Conservation (phyloP, 1,284 basidiomycete species). For the Cystobasidium pallidum region DNA sequence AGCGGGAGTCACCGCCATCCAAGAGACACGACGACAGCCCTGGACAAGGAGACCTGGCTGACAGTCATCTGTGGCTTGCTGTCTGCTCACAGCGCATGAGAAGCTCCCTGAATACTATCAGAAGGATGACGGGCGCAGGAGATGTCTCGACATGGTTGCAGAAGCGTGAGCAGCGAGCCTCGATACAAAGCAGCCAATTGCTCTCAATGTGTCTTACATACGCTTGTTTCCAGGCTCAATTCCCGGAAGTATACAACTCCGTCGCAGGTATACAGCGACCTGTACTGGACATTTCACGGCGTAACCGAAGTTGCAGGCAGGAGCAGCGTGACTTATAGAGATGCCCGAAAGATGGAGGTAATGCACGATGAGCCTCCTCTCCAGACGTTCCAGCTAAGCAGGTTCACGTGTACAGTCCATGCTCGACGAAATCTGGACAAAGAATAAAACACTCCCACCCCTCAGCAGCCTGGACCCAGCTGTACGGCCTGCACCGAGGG, state of each 20-base stretch:
- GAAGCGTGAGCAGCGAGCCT: constrained; percentile 17
- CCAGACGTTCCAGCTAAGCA: neutral
- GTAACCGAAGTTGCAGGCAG: constrained; percentile 25
- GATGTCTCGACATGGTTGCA: constrained; percentile 38
- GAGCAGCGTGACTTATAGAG: constrained; percentile 40
- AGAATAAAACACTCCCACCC: constrained; percentile 25
- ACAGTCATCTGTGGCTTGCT: neutral
- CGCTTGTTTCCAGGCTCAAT: neutral
- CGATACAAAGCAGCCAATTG: too few species aligned
- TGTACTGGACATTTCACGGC: constrained; percentile 22
- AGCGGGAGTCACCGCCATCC: too few species aligned
- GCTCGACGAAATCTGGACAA: constrained; percentile 37
- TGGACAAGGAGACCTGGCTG: neutral
- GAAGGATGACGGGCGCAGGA: constrained; percentile 6
- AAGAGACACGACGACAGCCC: neutral
- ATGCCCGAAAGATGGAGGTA: constrained; percentile 42
- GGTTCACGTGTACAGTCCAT: constrained; percentile 7
- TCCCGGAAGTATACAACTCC: constrained; percentile 16
- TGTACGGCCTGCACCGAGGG: constrained; percentile 8
- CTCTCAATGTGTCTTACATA: neutral
- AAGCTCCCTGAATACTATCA: constrained; percentile 30
- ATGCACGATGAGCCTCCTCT: neutral
- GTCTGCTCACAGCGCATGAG: constrained; percentile 3
- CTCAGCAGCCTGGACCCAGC: constrained; percentile 19
- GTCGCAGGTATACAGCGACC: constrained; percentile 33